A percentile compares a stretch with the other conserved stretches of the same genome.
Conservation (phyloP, 2,329 filamentous ascomycete species). For the Cercospora berteroae region DNA sequence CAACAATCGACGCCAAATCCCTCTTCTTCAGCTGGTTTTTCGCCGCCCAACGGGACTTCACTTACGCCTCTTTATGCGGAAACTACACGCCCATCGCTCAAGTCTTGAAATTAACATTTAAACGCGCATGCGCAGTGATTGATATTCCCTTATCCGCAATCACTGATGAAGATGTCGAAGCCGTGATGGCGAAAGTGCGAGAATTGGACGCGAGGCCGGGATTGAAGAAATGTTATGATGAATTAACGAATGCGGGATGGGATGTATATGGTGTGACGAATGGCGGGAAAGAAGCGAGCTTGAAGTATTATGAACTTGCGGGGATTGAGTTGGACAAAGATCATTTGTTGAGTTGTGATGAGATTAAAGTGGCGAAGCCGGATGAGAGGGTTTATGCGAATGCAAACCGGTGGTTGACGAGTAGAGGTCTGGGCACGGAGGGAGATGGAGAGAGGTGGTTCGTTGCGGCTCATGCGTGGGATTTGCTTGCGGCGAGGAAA, state of each 20-base stretch:
- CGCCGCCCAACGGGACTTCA: slow-evolving; percentile 36
- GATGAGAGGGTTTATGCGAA: slow-evolving; percentile 32
- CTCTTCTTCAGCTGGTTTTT: slow-evolving; percentile 36
- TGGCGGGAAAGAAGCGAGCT: slow-evolving; percentile 31
- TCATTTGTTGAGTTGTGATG: slow-evolving; percentile 35
- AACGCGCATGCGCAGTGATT: slow-evolving; percentile 29
- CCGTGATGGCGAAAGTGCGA: slow-evolving; percentile 31
- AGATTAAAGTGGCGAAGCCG: slow-evolving; percentile 33
- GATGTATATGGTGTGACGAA: slow-evolving; percentile 36
- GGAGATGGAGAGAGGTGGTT: slow-evolving; percentile 34
- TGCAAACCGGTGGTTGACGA: slow-evolving; percentile 28
- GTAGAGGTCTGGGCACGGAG: slow-evolving; percentile 23
- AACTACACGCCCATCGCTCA: slow-evolving; percentile 33
- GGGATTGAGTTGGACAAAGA: slow-evolving; percentile 30
- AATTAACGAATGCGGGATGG: slow-evolving; percentile 30
- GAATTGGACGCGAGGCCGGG: slow-evolving; percentile 24
- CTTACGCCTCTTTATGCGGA: slow-evolving; percentile 31
- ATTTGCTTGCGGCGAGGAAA: slow-evolving; percentile 33
- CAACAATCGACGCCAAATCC: slow-evolving; percentile 20
- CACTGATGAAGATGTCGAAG: slow-evolving; percentile 31
- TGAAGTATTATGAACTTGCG: slow-evolving; percentile 33
- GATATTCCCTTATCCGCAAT: slow-evolving; percentile 27
- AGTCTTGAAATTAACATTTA: slow-evolving; percentile 31
- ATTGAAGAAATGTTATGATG: slow-evolving; percentile 34
- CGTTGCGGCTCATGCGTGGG: slow-evolving; percentile 35